Evolutionary conservation across 2,329 filamentous ascomycete species (phyloP).

Genomic region (Ceratocystis ficicola): DNA sequence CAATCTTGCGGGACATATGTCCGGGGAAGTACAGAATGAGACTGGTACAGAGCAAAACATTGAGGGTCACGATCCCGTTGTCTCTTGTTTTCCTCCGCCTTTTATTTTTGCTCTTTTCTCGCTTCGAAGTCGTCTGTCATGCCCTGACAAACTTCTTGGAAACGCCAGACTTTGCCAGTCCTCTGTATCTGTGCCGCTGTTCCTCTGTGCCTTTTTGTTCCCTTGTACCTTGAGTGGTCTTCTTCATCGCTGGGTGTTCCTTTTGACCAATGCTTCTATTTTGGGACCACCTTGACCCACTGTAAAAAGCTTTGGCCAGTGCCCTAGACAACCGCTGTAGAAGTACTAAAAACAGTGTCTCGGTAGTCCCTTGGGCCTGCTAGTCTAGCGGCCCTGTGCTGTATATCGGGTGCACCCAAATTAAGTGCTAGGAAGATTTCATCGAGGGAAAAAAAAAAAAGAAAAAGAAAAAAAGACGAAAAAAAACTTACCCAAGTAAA

Average conservation of each 20-base stretch:
- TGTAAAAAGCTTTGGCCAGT: neutral
- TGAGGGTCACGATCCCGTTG: neutral
- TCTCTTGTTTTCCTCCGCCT: neutral
- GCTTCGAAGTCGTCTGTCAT: neutral
- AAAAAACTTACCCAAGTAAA: no score
- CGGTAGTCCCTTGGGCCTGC: neutral
- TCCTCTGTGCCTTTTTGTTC: neutral
- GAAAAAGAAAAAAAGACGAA: no score
- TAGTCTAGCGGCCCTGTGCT: neutral
- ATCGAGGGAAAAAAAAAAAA: no score
- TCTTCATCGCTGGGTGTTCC: neutral
- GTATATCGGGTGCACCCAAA: neutral
- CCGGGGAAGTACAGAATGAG: neutral
- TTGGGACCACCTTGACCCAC: neutral
- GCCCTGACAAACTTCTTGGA: neutral
- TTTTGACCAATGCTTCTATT: slow-evolving; percentile 1
- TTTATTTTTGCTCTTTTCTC: neutral
- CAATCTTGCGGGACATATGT: neutral
- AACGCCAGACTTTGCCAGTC: neutral
- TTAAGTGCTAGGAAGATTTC: no score
- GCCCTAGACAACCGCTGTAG: neutral
- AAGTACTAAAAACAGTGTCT: neutral
- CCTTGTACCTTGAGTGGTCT: neutral
- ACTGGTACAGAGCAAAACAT: neutral
- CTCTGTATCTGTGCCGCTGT: neutral